Evolutionary conservation across 371 early-diverging fungal species (phyloP).

Genomic region (Actinomucor elegans): DNA sequence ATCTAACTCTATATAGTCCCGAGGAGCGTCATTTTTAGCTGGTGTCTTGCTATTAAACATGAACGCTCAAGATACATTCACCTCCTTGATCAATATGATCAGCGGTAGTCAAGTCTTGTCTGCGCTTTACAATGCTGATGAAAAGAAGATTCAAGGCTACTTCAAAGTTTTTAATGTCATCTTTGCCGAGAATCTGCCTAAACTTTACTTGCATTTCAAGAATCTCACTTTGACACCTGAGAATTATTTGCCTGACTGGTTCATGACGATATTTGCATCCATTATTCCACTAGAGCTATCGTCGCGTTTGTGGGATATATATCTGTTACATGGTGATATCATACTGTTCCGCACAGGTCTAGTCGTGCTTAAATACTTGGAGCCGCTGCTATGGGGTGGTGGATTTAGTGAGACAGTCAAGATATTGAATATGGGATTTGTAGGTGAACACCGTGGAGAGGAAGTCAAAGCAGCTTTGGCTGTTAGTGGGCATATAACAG

Average conservation of each 20-base stretch:
- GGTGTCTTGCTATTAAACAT: slow-evolving; percentile 50
- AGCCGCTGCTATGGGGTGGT: slow-evolving; percentile 51
- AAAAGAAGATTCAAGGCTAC: slow-evolving; percentile 42
- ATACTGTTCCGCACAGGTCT: slow-evolving; percentile 49
- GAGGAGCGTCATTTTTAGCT: slow-evolving; percentile 51
- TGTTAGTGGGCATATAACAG: slow-evolving; percentile 47
- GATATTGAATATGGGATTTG: slow-evolving; percentile 37
- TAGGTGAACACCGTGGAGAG: slow-evolving; percentile 36
- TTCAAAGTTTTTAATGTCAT: slow-evolving; percentile 53
- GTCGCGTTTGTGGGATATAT: slow-evolving; percentile 50
- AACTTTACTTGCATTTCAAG: slow-evolving; percentile 51
- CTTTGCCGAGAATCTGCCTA: slow-evolving; percentile 52
- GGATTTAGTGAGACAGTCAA: slow-evolving; percentile 48
- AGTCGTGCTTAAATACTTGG: slow-evolving; percentile 46
- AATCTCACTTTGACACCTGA: slow-evolving; percentile 50
- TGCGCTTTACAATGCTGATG: slow-evolving; percentile 37
- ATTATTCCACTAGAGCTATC: slow-evolving; percentile 50
- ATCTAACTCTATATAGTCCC: slow-evolving; percentile 20
- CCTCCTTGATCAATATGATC: slow-evolving; percentile 37
- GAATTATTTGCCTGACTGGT: slow-evolving; percentile 52
- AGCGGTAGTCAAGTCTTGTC: slow-evolving; percentile 35
- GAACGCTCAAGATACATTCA: slow-evolving; percentile 38
- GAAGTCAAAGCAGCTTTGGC: slow-evolving; percentile 47
- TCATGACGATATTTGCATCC: slow-evolving; percentile 52
- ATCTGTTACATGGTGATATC: slow-evolving; percentile 48